Percentiles rank a stretch among this genome's conserved stretches.
These are phyloP conservation scores for Boletus rubropictus DNA, from an alignment of 768 basidiomycete species.

Conservation along the genomic window DNA sequence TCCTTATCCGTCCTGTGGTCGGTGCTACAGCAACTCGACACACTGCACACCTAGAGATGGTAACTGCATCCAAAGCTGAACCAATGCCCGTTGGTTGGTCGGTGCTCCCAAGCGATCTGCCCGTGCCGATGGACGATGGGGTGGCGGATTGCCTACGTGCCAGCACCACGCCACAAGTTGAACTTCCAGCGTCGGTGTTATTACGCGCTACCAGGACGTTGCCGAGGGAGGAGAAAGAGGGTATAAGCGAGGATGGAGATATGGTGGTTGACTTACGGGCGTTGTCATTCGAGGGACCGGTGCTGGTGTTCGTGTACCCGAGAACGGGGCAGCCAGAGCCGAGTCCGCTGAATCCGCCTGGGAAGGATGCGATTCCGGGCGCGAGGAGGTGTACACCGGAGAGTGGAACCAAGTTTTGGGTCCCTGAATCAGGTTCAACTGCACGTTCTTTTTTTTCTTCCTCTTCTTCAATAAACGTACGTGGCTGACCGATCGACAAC, in stretches of 20 bases:
- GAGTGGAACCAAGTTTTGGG: background rate
- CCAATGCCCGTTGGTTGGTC: slow-evolving; percentile 5
- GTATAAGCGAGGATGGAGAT: background rate
- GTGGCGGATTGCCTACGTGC: slow-evolving; percentile 10
- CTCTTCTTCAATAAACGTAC: background rate
- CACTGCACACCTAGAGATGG: background rate
- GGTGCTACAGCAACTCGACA: too few relatives aligned
- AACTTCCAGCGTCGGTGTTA: slow-evolving; percentile 3
- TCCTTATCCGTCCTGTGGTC: background rate
- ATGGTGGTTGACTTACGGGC: slow-evolving; percentile 7
- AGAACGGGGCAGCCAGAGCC: slow-evolving; percentile 15
- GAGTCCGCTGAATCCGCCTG: slow-evolving; percentile 7
- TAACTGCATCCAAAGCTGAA: too few relatives aligned
- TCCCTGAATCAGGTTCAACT: background rate
- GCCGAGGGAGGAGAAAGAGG: background rate
- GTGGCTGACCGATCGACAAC: background rate
- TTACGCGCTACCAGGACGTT: slow-evolving; percentile 6
- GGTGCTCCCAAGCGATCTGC: slow-evolving; percentile 11
- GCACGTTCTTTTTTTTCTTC: too few relatives aligned
- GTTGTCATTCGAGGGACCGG: slow-evolving; percentile 13
- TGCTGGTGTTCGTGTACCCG: slow-evolving; percentile 24
- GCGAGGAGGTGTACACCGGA: slow-evolving; percentile 24
- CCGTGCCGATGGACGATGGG: slow-evolving; percentile 12
- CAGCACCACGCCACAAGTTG: background rate
- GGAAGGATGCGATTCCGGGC: slow-evolving; percentile 22